A percentile compares a stretch with the other conserved stretches of the same genome.
These are phyloP conservation scores for Hyaloperonospora arabidopsidis DNA, from an alignment of 352 stramenopile genomes.

Conservation along the genomic window DNA sequence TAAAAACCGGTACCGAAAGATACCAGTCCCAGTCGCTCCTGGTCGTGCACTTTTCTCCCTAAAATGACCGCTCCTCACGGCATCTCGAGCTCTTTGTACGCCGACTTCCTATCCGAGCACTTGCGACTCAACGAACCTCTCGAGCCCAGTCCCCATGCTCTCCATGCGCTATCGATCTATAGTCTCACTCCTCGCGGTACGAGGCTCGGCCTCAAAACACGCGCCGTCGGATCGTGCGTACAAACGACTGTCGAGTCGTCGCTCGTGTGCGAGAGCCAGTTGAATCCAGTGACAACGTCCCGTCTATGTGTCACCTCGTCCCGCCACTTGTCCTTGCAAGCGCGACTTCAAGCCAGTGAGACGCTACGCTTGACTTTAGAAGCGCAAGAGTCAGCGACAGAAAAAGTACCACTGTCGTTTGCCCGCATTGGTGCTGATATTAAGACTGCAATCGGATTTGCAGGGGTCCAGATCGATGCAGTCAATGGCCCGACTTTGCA, in stretches of 20 bases:
- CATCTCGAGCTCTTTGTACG: constrained; percentile 44
- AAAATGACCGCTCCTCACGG: too few species aligned
- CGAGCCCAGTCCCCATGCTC: constrained; percentile 38
- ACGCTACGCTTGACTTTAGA: constrained; percentile 63
- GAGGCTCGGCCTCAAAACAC: constrained; percentile 44
- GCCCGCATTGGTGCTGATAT: constrained; percentile 67
- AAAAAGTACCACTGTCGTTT: constrained; percentile 59
- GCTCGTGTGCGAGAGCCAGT: constrained; percentile 55
- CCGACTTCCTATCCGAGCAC: constrained; percentile 54
- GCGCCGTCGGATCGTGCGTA: constrained; percentile 65
- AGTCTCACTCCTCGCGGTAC: constrained; percentile 46
- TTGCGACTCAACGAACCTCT: constrained; percentile 35
- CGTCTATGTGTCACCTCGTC: constrained; percentile 61
- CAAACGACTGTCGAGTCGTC: constrained; percentile 55
- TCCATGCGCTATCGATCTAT: constrained; percentile 44
- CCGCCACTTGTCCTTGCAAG: constrained; percentile 57
- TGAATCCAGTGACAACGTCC: constrained; percentile 60
- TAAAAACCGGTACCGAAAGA: too few species aligned
- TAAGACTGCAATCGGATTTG: constrained; percentile 36
- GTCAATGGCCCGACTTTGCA: constrained; percentile 73
- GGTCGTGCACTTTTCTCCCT: too few species aligned
- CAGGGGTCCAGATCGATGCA: constrained; percentile 63
- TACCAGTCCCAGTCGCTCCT: too few species aligned
- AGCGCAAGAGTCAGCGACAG: constrained; percentile 59
- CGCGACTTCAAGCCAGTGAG: constrained; percentile 51